Percentiles rank a stretch among this genome's conserved stretches.
Evolutionary conservation across 768 basidiomycete genomes (phyloP).

Genomic region (Amanita phalloides): DNA sequence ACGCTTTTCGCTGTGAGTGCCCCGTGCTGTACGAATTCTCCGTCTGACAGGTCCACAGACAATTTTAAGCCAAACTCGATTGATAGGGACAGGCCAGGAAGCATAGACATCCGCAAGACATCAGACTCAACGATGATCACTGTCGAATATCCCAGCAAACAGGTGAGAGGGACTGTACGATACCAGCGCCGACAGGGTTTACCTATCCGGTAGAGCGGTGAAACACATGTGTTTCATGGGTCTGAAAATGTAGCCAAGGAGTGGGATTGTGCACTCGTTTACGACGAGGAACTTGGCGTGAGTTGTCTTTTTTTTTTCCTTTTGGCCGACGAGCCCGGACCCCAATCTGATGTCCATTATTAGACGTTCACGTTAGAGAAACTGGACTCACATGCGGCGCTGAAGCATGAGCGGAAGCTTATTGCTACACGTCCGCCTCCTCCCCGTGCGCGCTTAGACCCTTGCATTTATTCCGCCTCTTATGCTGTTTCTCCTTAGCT

Average conservation of each 20-base stretch:
- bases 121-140: constrained; percentile 40
- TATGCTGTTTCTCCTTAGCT: constrained; percentile 9
- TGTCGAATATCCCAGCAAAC: constrained; percentile 56
- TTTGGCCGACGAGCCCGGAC: neutral
- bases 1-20: constrained; percentile 64
- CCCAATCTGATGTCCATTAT: constrained; percentile 2
- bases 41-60: constrained; percentile 28
- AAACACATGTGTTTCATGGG: constrained; percentile 48
- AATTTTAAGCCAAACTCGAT: constrained; percentile 69
- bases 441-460: constrained; percentile 19
- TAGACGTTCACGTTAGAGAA: constrained; percentile 70
- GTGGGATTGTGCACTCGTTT: constrained; percentile 69
- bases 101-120: constrained; percentile 47
- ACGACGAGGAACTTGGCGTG: constrained; percentile 66
- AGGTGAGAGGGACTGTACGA: constrained; percentile 30
- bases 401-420: constrained; percentile 41
- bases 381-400: constrained; percentile 51
- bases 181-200: neutral
- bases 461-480: constrained; percentile 2
- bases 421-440: constrained; percentile 15
- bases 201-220: constrained; percentile 28
- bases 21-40: neutral
- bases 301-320: constrained; percentile 14
- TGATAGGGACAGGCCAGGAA: constrained; percentile 54
- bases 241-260: constrained; percentile 51